Base-by-base conservation (phyloP, 1,284 basidiomycete genomes). In the Fomitopsis schrenkii region DNA sequence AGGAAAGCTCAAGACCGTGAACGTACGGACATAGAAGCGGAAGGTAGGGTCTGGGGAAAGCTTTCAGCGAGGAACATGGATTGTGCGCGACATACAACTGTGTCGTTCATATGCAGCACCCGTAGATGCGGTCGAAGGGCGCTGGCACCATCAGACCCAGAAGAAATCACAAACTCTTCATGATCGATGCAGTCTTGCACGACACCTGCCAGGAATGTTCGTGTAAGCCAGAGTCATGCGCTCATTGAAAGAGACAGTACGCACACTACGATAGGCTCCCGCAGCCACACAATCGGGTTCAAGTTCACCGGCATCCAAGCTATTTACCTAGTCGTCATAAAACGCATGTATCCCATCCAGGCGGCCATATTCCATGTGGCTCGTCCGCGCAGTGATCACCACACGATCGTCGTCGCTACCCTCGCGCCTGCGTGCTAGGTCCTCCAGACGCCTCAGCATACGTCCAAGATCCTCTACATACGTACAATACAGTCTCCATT, bases 401-500 rank as follows among this genome's bases (percentile, higher is more conserved):
- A 67, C 61, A 5, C 65, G 66, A 22, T 48, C 30, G 33, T 62
- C 64, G 9, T 65, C 64, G 28, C 38, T 36, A 22, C 54, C 57
- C 46, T 62, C 42, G 44, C 58, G 57, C 33, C 22, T 46, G 15
- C 41, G 41, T 26, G 61, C 59, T 12, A 58, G 45, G 2, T 41
- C 46, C 45, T 60, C 60, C 58, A 69, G 28, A 14, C 41, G 17
- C 15, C 26, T 12, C 15, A 45, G 53, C 8, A 59, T 66, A 28
- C 48, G 45, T 30, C 15, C 28, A 5, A 50, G 3, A 54, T 60
- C 59, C 42, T 19, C 44, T 22, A 62, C 57, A 7, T 58, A 62
- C 2, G 42, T 64, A 35, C 62, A 67, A 66, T 35, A 74, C 63
- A 12, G 76, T 67, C 55, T 74, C 70, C 67, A 75, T 65, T 52